Evolutionary conservation across 1,284 basidiomycete genomes (phyloP), one percentile per base, ranked within the genome.

Genomic region (Cryptococcus sp.): DNA sequence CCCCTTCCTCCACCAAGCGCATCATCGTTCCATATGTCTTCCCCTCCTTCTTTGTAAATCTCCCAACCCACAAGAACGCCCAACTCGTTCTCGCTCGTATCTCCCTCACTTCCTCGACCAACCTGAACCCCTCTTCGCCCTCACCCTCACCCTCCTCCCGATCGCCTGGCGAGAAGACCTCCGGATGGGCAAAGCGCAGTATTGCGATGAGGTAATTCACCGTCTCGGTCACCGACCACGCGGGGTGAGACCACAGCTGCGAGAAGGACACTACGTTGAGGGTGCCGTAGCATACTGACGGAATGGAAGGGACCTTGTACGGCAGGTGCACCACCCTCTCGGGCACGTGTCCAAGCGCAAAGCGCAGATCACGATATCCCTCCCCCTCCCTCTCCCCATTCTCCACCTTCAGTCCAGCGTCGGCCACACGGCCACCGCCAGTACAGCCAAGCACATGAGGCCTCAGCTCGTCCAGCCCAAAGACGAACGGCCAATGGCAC

Each of bases 1-100:
- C 12, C 33, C 28, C 18, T 15, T 39, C 16, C 21, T 46, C 46
- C 46, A 46, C 33, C 46, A 35, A 36, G 33, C 21, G 35, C 47
- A 21, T 49, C 47, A 36, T 49, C 33, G 47, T 37, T n/a, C 47
- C 28, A n/a, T 36, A 37, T n/a, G 47, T 35, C 35, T 20, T 49
- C 18, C 28, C 28, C 12, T 33, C 36, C 36, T 33, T 49, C 47
- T 20, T 33, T n/a, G 36, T 44, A 18, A 44, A 44, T 18, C 42
- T 44, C 42, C 47, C 47, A 1, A 49, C 33, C 35, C 36, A 36
- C 36, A 36, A 21, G 36, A 49, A 49, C 33, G 28, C 47, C 47
- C 47, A 49, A 4, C 16, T 49, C 4, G 47, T 49, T 18, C 20
- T 49, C 7, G n/a, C 47, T 12, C 47, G 36, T 18, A 18, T 35